phyloP scores from a whole-genome alignment of 441 rosid species.

The Iberis amara region DNA sequence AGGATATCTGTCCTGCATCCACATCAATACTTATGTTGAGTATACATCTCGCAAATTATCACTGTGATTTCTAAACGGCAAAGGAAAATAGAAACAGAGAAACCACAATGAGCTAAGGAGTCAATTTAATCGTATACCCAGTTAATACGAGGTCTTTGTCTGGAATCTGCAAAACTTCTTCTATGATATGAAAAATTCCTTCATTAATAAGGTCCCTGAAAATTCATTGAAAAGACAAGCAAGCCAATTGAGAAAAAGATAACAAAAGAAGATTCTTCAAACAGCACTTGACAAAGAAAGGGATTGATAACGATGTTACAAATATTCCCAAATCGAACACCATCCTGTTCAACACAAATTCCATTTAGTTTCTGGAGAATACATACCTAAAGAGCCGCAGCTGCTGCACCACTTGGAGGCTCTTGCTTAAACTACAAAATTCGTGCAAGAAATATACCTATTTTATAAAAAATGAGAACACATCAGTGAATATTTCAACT shows the following conservation, averaged over 20 bases:
- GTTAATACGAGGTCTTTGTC: constrained; percentile 85
- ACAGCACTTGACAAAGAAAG: constrained; percentile 6
- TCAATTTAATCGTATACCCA: constrained; percentile 48
- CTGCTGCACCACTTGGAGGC: constrained; percentile 93
- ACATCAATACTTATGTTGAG: constrained; percentile 43
- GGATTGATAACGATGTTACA: constrained; percentile 1
- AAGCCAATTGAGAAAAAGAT: constrained; percentile 8
- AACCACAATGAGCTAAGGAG: constrained; percentile 22
- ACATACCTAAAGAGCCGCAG: constrained; percentile 84
- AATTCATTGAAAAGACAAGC: constrained; percentile 15
- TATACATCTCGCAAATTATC: constrained; percentile 19
- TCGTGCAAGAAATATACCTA: constrained; percentile 92
- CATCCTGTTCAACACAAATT: not conserved
- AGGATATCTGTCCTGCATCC: constrained; percentile 99
- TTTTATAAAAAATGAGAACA: constrained; percentile 28
- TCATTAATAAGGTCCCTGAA: constrained; percentile 86
- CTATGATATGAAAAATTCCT: constrained; percentile 79
- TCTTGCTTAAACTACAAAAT: constrained; percentile 96
- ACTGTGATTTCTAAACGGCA: constrained; percentile 11
- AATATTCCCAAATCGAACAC: not conserved
- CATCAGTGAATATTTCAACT: constrained; percentile 26
- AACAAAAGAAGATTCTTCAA: not conserved
- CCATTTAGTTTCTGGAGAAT: constrained; percentile 21
- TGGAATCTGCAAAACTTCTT: constrained; percentile 77
- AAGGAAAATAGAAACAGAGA: constrained; percentile 20